Base-by-base conservation (phyloP, 1,284 basidiomycete species). In the Apiotrichum brassicae region DNA sequence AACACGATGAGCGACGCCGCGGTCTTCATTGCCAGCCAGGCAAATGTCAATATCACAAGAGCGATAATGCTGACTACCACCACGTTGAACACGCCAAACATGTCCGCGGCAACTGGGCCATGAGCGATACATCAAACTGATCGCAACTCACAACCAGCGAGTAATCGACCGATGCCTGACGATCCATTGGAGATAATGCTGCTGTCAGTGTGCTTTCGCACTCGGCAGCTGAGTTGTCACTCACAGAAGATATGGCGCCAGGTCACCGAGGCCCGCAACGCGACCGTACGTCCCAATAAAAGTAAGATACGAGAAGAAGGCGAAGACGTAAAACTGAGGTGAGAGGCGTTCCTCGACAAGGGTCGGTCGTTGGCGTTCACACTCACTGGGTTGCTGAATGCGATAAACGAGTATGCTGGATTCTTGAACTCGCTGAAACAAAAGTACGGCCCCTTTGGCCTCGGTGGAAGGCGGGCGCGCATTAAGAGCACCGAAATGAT, bases 231-330 rank as follows among this genome's bases (percentile, higher is more conserved):
- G 4, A 6, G 26, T 4, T 4, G 11, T n/a, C 5, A 25, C 42
- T 14, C 26, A 43, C 60, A 67, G 48, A 25, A 67, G 52, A 53
- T 65, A 67, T 8, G 62, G 59, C 6, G 57, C 59, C 28, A 59
- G 47, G 13, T 54, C 47, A 5, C 55, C 53, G 22, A 61, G 47
- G 13, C 61, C 60, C 6, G 41, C 41, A 7, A 63, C 23, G 1
- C 53, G 23, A 1, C 61, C 62, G 46, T 57, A 67, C 3, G 59
- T 61, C 1, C 65, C 65, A 33, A 64, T 61, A 40, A 57, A 67
- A 18, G 51, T 51, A 16, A 58, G 53, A 34, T 61, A 59, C n/a
- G 53, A 47, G 40, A 62, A 62, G 57, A 58, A 67, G 3, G 52
- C 57, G 23, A 65, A 60, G 3, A 46, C 41, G 23, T 53, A 64